Base-by-base conservation (phyloP, 805 yeast genomes). In the Kodamaea leandrae region DNA sequence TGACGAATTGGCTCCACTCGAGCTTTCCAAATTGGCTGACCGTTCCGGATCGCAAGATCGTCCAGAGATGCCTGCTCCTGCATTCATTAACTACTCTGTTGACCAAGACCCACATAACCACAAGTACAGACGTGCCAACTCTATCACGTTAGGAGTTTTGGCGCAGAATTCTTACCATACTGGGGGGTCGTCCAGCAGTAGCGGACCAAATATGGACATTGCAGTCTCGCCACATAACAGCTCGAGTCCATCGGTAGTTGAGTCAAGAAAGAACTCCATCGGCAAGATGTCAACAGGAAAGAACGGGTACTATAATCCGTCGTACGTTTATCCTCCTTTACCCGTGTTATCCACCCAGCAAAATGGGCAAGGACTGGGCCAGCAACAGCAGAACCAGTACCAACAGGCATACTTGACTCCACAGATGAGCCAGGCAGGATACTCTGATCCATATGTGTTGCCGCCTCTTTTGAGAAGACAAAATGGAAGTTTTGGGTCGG, bases 101-200 rank as follows among this genome's bases (percentile, higher is more conserved):
- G 32, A 40, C 6, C 30, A 39, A 33, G 39, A 32, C 21, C 37
- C 42, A 12, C 37, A 37, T 19, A 37, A 39, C n/a, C n/a, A n/a
- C 19, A 30, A 28, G 26, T 28, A 17, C 33, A 12, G 49, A 39
- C 25, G 38, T 38, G 51, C 59, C 6, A 54, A 54, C 35, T 55
- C 60, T 3, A 48, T 55, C 13, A 49, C 59, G 2, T 34, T 55
- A 30, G 56, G 55, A 4, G 32, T 46, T 10, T 28, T 36, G 33
- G 32, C 34, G 10, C 17, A 24, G n/a, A 21, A 14, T 10, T 19
- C 23, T 18, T 6, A 25, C 26, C 37, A 17, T n/a, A n/a, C n/a
- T n/a, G 20, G 26, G 18, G 13, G 28, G 23, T 12, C 14, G 15
- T 13, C 19, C 28, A 8, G 28, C 37, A 34, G n/a, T n/a, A n/a